A percentile compares a stretch with the other conserved stretches of the same genome.
These are phyloP conservation scores for Aquanectria penicillioides DNA, from an alignment of 2,329 filamentous ascomycete genomes.

Conservation along the genomic window DNA sequence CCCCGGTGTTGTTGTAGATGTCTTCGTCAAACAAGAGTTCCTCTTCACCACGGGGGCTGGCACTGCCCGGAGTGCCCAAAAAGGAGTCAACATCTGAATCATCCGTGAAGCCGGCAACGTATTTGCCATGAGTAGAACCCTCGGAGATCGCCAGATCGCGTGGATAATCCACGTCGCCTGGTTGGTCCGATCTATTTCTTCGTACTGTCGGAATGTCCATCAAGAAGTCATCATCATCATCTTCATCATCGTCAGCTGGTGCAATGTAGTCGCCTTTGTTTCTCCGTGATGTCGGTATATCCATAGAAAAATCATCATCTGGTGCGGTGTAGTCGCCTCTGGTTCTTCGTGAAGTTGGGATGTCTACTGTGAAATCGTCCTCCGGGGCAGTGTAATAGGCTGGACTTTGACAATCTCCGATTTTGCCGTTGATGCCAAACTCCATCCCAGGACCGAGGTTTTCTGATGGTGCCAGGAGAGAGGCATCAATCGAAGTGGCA, in stretches of 20 bases:
- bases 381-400: conserved; percentile 25
- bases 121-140: conserved; percentile 12
- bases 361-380: conserved; percentile 31
- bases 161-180: too few relatives aligned
- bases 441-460: conserved; percentile 38
- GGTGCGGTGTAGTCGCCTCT: background rate
- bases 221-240: too few relatives aligned
- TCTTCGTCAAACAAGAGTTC: conserved; percentile 40
- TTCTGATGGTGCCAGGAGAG: conserved; percentile 29
- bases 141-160: background rate
- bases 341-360: conserved; percentile 16
- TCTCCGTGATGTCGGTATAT: too few relatives aligned
- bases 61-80: conserved; percentile 27
- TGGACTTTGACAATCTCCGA: background rate
- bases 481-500: conserved; percentile 56
- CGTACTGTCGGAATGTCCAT: too few relatives aligned
- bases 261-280: too few relatives aligned
- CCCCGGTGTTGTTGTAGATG: conserved; percentile 35
- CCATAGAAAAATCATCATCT: too few relatives aligned
- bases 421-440: conserved; percentile 11
- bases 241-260: too few relatives aligned
- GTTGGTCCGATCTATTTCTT: too few relatives aligned
- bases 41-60: conserved; percentile 31
- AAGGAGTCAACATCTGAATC: conserved; percentile 44
- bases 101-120: conserved; percentile 38